Conservation (phyloP, 2,329 filamentous ascomycete species). For the Didymella sp. region DNA sequence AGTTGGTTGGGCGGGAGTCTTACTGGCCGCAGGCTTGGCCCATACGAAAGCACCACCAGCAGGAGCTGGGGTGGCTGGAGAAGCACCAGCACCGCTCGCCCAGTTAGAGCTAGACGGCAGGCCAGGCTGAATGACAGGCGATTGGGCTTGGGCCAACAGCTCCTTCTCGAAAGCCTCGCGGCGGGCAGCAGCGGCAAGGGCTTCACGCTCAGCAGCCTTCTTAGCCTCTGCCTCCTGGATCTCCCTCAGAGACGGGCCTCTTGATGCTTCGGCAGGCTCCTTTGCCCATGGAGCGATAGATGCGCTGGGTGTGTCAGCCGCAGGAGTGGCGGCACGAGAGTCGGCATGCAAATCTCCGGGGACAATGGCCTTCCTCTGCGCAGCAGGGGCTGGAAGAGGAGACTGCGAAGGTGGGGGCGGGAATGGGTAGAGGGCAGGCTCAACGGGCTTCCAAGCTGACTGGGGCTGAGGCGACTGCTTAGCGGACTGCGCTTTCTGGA, state of each 20-base stretch:
- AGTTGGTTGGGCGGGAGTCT: slow-evolving; percentile 52
- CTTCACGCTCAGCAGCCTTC: slow-evolving; percentile 88
- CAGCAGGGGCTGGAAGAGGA: slow-evolving; percentile 85
- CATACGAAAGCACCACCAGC: slow-evolving; percentile 61
- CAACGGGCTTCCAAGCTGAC: slow-evolving; percentile 66
- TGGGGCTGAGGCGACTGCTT: slow-evolving; percentile 64
- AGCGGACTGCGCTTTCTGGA: slow-evolving; percentile 73
- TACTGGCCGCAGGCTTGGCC: slow-evolving; percentile 65
- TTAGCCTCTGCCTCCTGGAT: slow-evolving; percentile 96
- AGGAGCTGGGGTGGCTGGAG: slow-evolving; percentile 68
- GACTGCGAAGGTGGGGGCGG: slow-evolving; percentile 78
- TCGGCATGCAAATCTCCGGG: slow-evolving; percentile 74
- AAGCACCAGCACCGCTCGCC: slow-evolving; percentile 70
- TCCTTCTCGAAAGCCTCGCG: slow-evolving; percentile 84
- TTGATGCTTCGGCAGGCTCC: slow-evolving; percentile 73
- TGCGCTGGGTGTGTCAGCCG: slow-evolving; percentile 67
- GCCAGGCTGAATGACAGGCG: slow-evolving; percentile 70
- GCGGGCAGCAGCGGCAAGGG: slow-evolving; percentile 77
- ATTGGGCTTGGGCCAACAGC: slow-evolving; percentile 67
- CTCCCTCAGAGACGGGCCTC: slow-evolving; percentile 90
- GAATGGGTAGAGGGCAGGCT: slow-evolving; percentile 79
- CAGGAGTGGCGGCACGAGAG: slow-evolving; percentile 80
- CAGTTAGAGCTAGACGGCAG: slow-evolving; percentile 89
- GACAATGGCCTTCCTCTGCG: slow-evolving; percentile 84
- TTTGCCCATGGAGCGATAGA: slow-evolving; percentile 96